These are phyloP conservation scores for Myrica gale DNA, from an alignment of 306 rosid species.

Conservation along the genomic window DNA sequence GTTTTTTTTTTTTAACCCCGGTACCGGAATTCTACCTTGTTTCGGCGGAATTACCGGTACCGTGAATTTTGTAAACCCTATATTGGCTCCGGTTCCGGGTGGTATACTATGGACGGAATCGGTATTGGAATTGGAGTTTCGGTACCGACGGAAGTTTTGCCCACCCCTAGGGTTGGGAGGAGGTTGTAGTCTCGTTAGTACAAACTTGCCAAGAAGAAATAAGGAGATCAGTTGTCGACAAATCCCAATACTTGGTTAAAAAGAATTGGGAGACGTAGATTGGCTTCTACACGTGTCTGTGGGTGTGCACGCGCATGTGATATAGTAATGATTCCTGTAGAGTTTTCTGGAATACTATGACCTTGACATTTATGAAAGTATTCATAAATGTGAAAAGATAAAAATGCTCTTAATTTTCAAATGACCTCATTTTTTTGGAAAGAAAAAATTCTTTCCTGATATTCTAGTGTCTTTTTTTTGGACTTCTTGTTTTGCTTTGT, in stretches of 20 bases:
- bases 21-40: too few relatives aligned
- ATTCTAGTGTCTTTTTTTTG: not conserved
- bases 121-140: too few relatives aligned
- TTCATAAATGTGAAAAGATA: not conserved
- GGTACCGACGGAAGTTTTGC: too few relatives aligned
- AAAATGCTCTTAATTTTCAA: not conserved
- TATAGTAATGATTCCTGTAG: not conserved
- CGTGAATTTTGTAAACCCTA: too few relatives aligned
- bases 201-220: not conserved
- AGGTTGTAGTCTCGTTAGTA: not conserved
- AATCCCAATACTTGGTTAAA: not conserved
- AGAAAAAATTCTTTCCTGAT: not conserved
- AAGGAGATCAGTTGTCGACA: not conserved
- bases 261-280: not conserved
- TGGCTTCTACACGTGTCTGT: not conserved
- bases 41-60: too few relatives aligned
- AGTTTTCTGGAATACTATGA: not conserved
- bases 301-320: not conserved
- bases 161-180: too few relatives aligned
- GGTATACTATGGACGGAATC: too few relatives aligned
- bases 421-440: not conserved
- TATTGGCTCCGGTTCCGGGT: too few relatives aligned
- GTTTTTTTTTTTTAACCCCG: too few relatives aligned
- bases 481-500: not conserved
- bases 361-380: not conserved